Evolutionary conservation across 1,284 basidiomycete genomes (phyloP).

Genomic region (Testicularia cyperi): DNA sequence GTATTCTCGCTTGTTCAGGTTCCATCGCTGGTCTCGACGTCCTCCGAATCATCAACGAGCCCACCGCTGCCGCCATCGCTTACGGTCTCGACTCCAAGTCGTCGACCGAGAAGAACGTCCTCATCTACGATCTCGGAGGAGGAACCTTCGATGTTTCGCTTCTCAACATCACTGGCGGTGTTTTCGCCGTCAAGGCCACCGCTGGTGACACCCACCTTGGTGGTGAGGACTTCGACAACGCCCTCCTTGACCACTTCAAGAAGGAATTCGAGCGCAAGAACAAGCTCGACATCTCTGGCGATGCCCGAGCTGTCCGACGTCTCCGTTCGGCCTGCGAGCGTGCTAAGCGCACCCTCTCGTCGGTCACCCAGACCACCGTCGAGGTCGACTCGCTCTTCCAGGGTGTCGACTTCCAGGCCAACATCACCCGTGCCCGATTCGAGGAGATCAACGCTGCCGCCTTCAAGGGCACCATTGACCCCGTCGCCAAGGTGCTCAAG

Average conservation of each 20-base stretch:
- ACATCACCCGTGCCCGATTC: constrained; percentile 79
- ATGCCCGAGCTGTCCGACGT: constrained; percentile 91
- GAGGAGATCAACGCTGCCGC: constrained; percentile 94
- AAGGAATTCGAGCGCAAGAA: constrained; percentile 72
- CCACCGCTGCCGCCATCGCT: constrained; percentile 63
- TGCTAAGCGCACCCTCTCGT: constrained; percentile 97
- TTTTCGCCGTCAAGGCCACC: constrained; percentile 70
- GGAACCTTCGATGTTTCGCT: constrained; percentile 74
- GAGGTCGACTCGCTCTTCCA: constrained; percentile 98
- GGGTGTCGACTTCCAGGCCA: constrained; percentile 65
- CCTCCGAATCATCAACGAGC: constrained; percentile 72
- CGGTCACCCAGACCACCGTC: constrained; percentile 95
- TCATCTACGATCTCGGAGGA: constrained; percentile 99
- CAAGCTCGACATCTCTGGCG: constrained; percentile 88
- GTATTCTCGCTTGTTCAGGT: constrained; percentile 56
- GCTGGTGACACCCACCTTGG: constrained; percentile 67
- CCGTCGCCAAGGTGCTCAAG: constrained; percentile 98
- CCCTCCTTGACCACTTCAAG: constrained; percentile 82
- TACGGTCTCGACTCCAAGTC: constrained; percentile 66
- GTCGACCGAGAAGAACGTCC: constrained; percentile 80
- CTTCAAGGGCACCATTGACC: constrained; percentile 97
- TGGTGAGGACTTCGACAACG: constrained; percentile 98
- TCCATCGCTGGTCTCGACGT: constrained; percentile 70
- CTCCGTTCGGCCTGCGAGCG: constrained; percentile 96
- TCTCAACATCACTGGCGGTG: constrained; percentile 68